Base-by-base conservation (phyloP, 192 early-diverging fungal species). In the Linnemannia schmuckeri region DNA sequence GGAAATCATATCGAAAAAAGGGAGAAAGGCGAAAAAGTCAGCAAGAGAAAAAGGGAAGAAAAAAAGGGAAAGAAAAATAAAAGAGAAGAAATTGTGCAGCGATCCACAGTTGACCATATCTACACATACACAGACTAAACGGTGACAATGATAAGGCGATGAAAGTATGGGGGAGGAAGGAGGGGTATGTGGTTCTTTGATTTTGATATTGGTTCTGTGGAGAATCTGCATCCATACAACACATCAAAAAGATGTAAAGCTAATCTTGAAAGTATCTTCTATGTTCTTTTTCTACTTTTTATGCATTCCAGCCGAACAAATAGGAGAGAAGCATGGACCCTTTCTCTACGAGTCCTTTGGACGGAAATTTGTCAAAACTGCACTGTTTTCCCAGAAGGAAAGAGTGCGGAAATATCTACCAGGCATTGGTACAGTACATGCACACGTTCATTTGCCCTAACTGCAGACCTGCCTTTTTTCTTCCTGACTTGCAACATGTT, bases 41-140 rank as follows among this genome's bases (percentile, higher is more conserved):
- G 9, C 12, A 66, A 17, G 27, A 12, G 10, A 61, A 27, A 27
- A 61, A 61, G n/a, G 9, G 22, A 27, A 61, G 30, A 66, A 66
- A 30, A 63, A 66, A 66, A 30, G 30, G 30, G 61, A 66, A 8
- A 33, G 30, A 66, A 52, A 52, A 20, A 46, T 12, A 46, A 46
- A 49, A 49, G 15, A 52, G 30, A 33, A 2, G 30, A 15, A 12
- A 33, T 35, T 57, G 27, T 66, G 27, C 27, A 15, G 61, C 27
- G 61, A 66, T 66, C 61, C 61, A 35, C 61, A 66, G 13, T 66
- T 66, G 61, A 66, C 61, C 61, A 66, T 30, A 66, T 15, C n/a
- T 0, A 20, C 49, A 52, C 49, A 18, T 52, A 52, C 49, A 22
- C 49, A 52, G 20, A 20, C 18, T 22, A 4, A 52, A 6, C 61